Base-by-base conservation (phyloP, 1,284 basidiomycete genomes). In the Cryptococcus sp. region DNA sequence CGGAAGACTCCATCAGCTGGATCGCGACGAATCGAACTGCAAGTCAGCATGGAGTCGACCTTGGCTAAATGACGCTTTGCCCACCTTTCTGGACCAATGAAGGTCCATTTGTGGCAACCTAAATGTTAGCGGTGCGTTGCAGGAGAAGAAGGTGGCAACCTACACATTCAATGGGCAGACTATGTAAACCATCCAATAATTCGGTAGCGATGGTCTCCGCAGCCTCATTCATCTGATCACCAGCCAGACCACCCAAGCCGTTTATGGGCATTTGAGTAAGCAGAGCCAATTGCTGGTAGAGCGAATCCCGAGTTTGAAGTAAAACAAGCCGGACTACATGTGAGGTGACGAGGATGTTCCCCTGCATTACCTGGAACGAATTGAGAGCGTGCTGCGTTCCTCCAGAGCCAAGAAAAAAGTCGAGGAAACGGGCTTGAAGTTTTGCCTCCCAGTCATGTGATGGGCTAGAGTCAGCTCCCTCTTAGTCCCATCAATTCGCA, bases 291-390 rank as follows among this genome's bases (percentile, higher is more conserved):
- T 67, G 65, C 18, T 49, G 40, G 4, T 66, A 57, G 3, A 72
- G 59, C 10, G 61, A 34, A 28, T 68, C 59, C 31, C 63, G 59
- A 3, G 69, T 66, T 49, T 70, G 68, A 7, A 70, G 49, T 10
- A 70, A 57, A 3, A 70, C 67, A 2, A 72, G 56, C 13, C 69
- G 62, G 14, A 70, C 62, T 4, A 70, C 60, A 43, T 69, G 66
- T 43, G 67, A 66, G 2, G 69, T 72, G n/a, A 69, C 70, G 14
- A 70, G 63, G 22, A 70, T 72, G 51, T 70, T 72, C 18, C 64
- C 67, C 62, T 71, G 67, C 63, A 70, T 64, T 44, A 70, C 69
- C 7, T 62, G 46, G 50, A 66, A 69, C 23, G 59, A 59, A 57
- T 72, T 69, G 41, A 68, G 54, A 23, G 60, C 57, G 36, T 55